A percentile compares a stretch with the other conserved stretches of the same genome.
Evolutionary conservation across 1,139 yeast genomes (phyloP).

Genomic region (Scheffersomyces lignicola): DNA sequence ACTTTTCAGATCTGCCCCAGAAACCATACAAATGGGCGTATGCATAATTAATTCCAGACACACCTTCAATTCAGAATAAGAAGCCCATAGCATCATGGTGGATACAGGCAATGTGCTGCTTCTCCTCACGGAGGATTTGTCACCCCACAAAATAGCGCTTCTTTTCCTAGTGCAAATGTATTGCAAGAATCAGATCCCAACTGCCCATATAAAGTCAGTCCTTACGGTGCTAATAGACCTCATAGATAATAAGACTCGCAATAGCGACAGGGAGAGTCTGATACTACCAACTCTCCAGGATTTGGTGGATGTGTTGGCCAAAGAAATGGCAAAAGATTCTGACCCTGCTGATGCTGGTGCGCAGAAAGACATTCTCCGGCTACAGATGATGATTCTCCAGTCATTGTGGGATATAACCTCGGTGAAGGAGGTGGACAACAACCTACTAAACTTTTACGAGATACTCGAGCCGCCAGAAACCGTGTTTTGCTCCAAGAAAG

Average conservation of each 20-base stretch:
- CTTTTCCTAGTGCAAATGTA: conserved; percentile 23
- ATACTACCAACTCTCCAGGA: conserved; percentile 12
- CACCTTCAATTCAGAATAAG: neutral
- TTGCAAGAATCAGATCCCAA: conserved; percentile 10
- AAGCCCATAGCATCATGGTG: conserved; percentile 3
- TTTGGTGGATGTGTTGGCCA: conserved; percentile 5
- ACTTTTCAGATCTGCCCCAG: conserved; percentile 8
- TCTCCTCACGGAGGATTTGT: conserved; percentile 14
- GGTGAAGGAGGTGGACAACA: conserved; percentile 3
- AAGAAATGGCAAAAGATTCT: neutral
- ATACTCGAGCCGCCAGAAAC: neutral
- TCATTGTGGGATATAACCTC: conserved; percentile 5
- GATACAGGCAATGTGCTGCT: conserved; percentile 10
- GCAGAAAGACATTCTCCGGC: neutral
- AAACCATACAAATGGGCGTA: neutral
- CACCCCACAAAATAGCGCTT: conserved; percentile 24
- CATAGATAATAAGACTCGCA: conserved; percentile 9
- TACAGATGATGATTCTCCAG: conserved; percentile 6
- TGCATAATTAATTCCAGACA: neutral
- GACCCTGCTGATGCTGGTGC: neutral
- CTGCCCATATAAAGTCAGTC: neutral
- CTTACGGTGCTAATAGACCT: conserved; percentile 1
- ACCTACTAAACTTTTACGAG: conserved; percentile 7
- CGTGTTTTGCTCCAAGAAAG: conserved; percentile 10
- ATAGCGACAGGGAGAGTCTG: conserved; percentile 13